These are phyloP conservation scores for Fusarium marasasianum DNA, from an alignment of 2,329 filamentous ascomycete species.

Conservation along the genomic window DNA sequence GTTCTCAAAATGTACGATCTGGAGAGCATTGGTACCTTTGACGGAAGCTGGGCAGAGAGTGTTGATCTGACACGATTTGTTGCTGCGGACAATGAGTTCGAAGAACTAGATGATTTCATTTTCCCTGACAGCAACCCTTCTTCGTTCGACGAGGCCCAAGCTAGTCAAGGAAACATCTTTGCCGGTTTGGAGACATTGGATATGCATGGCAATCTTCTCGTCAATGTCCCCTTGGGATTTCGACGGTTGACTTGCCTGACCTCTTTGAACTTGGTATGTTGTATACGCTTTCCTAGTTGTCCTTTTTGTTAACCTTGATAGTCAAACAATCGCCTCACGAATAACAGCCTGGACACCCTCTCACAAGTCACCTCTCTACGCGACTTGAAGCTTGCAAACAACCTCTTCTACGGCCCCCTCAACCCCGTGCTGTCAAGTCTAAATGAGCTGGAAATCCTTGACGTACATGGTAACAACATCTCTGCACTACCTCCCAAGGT, in stretches of 20 bases:
- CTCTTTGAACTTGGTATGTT: slow-evolving; percentile 79
- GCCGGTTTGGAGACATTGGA: slow-evolving; percentile 83
- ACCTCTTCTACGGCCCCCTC: slow-evolving; percentile 75
- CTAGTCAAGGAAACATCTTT: slow-evolving; percentile 78
- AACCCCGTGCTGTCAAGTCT: slow-evolving; percentile 71
- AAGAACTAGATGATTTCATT: slow-evolving; percentile 74
- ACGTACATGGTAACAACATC: slow-evolving; percentile 83
- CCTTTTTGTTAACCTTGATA: slow-evolving; percentile 47
- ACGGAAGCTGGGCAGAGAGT: slow-evolving; percentile 86
- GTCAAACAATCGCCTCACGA: slow-evolving; percentile 84
- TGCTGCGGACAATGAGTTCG: slow-evolving; percentile 89
- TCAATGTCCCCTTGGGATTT: slow-evolving; percentile 77
- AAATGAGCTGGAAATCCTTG: slow-evolving; percentile 77
- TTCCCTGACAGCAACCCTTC: slow-evolving; percentile 78
- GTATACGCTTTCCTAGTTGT: not conserved
- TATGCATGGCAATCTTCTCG: slow-evolving; percentile 84
- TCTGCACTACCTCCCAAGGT: slow-evolving; percentile 74
- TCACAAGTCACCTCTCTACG: slow-evolving; percentile 76
- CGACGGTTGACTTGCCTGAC: slow-evolving; percentile 78
- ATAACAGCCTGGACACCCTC: slow-evolving; percentile 76
- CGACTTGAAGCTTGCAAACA: slow-evolving; percentile 84
- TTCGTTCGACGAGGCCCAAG: slow-evolving; percentile 70
- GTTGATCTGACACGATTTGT: slow-evolving; percentile 87
- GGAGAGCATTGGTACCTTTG: slow-evolving; percentile 69
- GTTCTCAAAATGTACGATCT: slow-evolving; percentile 92